Percentiles rank a stretch among this genome's conserved stretches.
These are phyloP conservation scores for Pseudopyricularia javanii DNA, from an alignment of 2,329 filamentous ascomycete species.

Conservation along the genomic window DNA sequence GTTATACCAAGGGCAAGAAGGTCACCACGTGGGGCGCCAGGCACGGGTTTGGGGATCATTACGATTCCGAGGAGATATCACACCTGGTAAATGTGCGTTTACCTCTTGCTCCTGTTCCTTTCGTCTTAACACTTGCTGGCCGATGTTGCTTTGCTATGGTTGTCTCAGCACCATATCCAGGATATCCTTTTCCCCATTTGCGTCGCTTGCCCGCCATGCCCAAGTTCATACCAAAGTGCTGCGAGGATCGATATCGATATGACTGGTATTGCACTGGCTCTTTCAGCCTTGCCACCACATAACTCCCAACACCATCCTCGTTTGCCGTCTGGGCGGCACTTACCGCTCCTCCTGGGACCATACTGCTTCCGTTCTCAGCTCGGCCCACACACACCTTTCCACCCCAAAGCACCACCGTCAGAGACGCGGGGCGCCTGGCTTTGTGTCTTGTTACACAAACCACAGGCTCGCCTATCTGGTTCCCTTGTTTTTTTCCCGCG, in stretches of 20 bases:
- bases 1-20: conserved; percentile 24
- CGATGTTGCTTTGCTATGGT: neutral
- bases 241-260: too few species aligned
- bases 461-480: neutral
- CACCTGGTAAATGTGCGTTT: conserved; percentile 64
- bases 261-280: too few species aligned
- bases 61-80: conserved; percentile 78
- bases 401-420: neutral
- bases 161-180: neutral
- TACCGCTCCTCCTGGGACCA: neutral
- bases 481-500: too few species aligned
- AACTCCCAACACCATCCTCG: neutral
- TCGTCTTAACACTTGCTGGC: conserved; percentile 1
- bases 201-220: too few species aligned
- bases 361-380: neutral
- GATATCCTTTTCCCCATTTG: too few species aligned
- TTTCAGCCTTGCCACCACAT: too few species aligned
- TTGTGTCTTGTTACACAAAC: neutral
- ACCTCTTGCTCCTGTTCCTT: conserved; percentile 2
- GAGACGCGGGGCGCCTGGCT: neutral
- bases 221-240: too few species aligned
- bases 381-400: neutral
- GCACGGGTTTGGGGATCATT: conserved; percentile 88
- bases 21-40: conserved; percentile 47
- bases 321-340: neutral